A percentile compares a stretch with the other conserved stretches of the same genome.
Evolutionary conservation across 1,139 yeast species (phyloP).

Genomic region (Blastobotrys apis): DNA sequence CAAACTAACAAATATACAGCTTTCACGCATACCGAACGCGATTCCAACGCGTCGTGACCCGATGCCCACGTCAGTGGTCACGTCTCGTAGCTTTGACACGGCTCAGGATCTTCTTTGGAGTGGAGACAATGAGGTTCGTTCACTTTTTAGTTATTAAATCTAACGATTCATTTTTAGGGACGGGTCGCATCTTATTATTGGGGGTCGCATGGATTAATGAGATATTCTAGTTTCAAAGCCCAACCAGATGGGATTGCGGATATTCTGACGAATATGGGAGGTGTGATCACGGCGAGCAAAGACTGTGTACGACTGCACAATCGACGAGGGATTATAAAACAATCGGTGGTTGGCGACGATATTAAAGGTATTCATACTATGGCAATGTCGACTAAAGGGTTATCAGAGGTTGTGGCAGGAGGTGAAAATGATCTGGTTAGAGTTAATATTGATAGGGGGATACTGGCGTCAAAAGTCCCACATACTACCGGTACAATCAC

Average conservation of each 20-base stretch:
- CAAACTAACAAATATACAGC: constrained; percentile 17
- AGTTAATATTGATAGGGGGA: constrained; percentile 59
- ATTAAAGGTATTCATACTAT: constrained; percentile 31
- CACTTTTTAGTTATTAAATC: constrained; percentile 24
- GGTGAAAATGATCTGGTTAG: constrained; percentile 47
- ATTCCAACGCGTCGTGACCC: constrained; percentile 27
- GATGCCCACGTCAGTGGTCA: constrained; percentile 27
- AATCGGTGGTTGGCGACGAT: constrained; percentile 28
- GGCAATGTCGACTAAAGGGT: constrained; percentile 34
- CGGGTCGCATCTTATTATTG: constrained; percentile 44
- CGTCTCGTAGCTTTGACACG: constrained; percentile 60
- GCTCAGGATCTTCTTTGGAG: constrained; percentile 76
- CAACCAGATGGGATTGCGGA: constrained; percentile 32
- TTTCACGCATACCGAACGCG: constrained; percentile 28
- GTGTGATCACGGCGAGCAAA: constrained; percentile 33
- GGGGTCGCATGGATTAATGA: constrained; percentile 36
- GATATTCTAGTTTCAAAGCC: constrained; percentile 42
- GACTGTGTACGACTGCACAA: constrained; percentile 33
- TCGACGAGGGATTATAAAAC: constrained; percentile 36
- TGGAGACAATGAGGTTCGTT: constrained; percentile 56
- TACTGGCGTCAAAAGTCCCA: constrained; percentile 22
- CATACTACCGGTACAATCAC: constrained; percentile 24
- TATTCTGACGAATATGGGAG: constrained; percentile 34
- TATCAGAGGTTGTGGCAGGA: constrained; percentile 45
- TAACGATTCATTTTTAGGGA: constrained; percentile 35